Percentiles rank a stretch among this genome's conserved stretches.
Conservation (phyloP, 306 rosid genomes). For the Canavalia ensiformis region DNA sequence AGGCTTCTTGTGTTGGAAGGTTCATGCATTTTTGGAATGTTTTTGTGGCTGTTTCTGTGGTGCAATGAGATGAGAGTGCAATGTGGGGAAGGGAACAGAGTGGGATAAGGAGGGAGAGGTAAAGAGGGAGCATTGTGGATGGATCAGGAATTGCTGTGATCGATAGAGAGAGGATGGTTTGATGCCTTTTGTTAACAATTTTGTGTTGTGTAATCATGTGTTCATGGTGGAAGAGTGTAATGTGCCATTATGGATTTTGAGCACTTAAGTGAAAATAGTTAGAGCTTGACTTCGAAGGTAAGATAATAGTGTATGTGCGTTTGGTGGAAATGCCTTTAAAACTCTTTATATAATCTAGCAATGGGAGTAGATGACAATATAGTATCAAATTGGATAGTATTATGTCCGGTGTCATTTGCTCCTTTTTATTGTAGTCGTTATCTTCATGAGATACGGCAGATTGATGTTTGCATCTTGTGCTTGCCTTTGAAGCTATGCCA, state of each 20-base stretch:
- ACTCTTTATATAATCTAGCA: background rate
- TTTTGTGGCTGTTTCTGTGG: constrained; percentile 64
- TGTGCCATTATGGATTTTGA: constrained; percentile 53
- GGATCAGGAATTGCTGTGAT: background rate
- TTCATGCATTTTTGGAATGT: constrained; percentile 81
- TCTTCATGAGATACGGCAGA: constrained; percentile 22
- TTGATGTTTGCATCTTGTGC: constrained; percentile 49
- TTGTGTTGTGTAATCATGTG: constrained; percentile 54
- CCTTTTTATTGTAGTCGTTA: constrained; percentile 33
- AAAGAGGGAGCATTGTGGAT: constrained; percentile 50
- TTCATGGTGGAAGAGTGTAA: background rate
- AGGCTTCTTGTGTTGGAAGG: constrained; percentile 92
- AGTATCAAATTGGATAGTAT: constrained; percentile 6
- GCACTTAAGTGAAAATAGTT: constrained; percentile 33
- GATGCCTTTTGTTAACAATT: constrained; percentile 49
- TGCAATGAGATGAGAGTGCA: constrained; percentile 74
- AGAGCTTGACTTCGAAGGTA: constrained; percentile 85
- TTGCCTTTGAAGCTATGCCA: constrained; percentile 70
- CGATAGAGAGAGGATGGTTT: constrained; percentile 27
- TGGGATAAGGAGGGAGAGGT: constrained; percentile 49
- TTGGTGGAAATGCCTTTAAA: constrained; percentile 60
- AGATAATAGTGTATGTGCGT: constrained; percentile 51
- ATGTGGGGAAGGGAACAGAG: constrained; percentile 45
- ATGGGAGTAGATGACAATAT: background rate
- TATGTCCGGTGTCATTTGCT: constrained; percentile 41